A percentile compares a stretch with the other conserved stretches of the same genome.
These are phyloP conservation scores for Cryptosporidium canis DNA, from an alignment of 169 alveolate species.

Conservation along the genomic window DNA sequence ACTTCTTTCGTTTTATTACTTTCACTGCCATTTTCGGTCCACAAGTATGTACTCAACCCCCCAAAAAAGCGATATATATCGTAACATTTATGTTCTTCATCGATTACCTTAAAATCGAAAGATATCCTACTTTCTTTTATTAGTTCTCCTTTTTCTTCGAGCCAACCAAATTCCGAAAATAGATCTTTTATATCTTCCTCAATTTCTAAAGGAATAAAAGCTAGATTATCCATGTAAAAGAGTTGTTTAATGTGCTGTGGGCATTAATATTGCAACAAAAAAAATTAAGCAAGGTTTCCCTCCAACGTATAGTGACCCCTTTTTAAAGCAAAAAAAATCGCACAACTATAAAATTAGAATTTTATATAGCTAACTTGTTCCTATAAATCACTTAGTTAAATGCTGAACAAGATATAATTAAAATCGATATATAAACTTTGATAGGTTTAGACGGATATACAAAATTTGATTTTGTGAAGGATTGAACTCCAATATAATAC, in stretches of 20 bases:
- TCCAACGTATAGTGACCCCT: neutral
- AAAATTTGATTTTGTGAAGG: too few species aligned
- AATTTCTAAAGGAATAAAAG: neutral
- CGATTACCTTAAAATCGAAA: constrained; percentile 18
- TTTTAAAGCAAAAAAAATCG: neutral
- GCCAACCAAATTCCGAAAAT: constrained; percentile 40
- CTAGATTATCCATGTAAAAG: constrained; percentile 28
- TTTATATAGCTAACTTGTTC: too few species aligned
- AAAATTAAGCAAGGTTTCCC: neutral
- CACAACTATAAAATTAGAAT: too few species aligned
- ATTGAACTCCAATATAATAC: neutral
- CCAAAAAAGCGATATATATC: constrained; percentile 37
- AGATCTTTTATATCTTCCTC: constrained; percentile 28
- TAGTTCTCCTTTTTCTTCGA: constrained; percentile 12
- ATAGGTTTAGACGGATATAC: too few species aligned
- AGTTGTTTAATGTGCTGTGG: neutral
- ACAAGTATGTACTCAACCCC: constrained; percentile 4
- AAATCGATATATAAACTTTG: too few species aligned
- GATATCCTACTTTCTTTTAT: constrained; percentile 10
- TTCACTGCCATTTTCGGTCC: neutral
- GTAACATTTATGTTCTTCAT: neutral
- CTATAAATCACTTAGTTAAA: too few species aligned
- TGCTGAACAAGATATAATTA: too few species aligned
- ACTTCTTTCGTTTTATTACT: neutral
- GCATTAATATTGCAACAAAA: neutral